Evolutionary conservation across 768 basidiomycete genomes (phyloP), one percentile per base, ranked within the genome.

Genomic region (Mrakia frigida): DNA sequence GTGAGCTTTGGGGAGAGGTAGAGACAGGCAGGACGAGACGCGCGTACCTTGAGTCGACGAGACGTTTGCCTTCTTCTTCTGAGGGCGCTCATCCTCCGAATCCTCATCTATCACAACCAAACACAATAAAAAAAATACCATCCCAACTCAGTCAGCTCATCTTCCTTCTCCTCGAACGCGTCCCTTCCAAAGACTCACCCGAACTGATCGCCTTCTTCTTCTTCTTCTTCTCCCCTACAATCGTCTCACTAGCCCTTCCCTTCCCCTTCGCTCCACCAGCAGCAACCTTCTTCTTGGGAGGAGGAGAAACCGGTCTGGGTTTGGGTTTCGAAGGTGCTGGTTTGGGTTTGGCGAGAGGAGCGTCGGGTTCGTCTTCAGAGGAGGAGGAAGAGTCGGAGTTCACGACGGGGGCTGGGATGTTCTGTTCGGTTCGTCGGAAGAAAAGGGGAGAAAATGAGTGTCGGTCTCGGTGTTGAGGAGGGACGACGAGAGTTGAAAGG

Each of bases 361-460:
- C 61, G 61, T 33, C 61, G 61, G 61, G 25, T 63, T 63, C 61
- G 56, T 56, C 56, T 56, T 13, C 56, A n/a, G 56, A 56, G 56
- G 56, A 28, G 56, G 16, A 52, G 23, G 56, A 56, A 9, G 56
- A 56, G 56, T n/a, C 56, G 56, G 28, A 28, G n/a, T 18, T 18
- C 3, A 14, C 11, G 46, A 50, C 46, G 46, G 46, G 16, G 46
- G 46, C 56, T 25, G 56, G 10, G n/a, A 56, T 28, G 6, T 56
- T 25, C 56, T 56, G 25, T 28, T 56, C n/a, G 25, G 6, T n/a
- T n/a, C n/a, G n/a, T n/a, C n/a, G 6, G 53, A 56, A n/a, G 25
- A 1, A 56, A 56, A 14, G 14, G 11, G 53, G 53, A n/a, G 1
- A n/a, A 11, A 2, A n/a, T n/a, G n/a, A n/a, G n/a, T n/a, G n/a